These are phyloP conservation scores for Leishmania major DNA, from an alignment of 208 protist species.

Conservation along the genomic window DNA sequence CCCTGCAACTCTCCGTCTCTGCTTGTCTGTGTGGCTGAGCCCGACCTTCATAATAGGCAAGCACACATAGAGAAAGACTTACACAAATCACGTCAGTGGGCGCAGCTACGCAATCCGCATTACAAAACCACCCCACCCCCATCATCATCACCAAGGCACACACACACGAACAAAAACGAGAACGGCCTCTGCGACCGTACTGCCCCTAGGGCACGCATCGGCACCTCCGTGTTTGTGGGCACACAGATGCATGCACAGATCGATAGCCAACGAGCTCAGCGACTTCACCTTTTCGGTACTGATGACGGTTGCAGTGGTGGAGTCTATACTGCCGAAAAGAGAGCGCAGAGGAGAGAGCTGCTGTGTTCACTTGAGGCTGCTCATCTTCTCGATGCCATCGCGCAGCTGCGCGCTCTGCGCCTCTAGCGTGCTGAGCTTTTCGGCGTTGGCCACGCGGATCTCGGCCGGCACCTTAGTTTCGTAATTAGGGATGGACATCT, in stretches of 20 bases:
- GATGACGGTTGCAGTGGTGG: not conserved
- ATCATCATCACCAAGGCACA: not conserved
- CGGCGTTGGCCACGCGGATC: conserved; percentile 76
- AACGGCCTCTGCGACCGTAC: not conserved
- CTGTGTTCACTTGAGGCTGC: conserved; percentile 27
- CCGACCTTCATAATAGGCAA: not conserved
- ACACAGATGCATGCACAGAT: not conserved
- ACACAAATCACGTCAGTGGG: not conserved
- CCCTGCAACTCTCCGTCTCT: not conserved
- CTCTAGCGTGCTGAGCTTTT: conserved; percentile 78
- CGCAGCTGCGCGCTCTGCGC: conserved; percentile 64
- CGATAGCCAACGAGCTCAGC: not conserved
- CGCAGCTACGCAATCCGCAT: not conserved
- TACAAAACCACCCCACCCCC: not conserved
- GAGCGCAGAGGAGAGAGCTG: not conserved
- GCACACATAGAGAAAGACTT: not conserved
- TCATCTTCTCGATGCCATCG: conserved; percentile 84
- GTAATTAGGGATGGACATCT: conserved; percentile 91
- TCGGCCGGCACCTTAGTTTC: conserved; percentile 89
- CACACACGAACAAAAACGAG: not conserved
- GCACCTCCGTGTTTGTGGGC: not conserved
- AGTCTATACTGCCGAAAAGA: not conserved
- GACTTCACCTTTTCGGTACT: not conserved
- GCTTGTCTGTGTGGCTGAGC: not conserved
- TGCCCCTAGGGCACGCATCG: not conserved